Evolutionary conservation across 257 asterid genomes (phyloP), one percentile per base, ranked within the genome.

Genomic region (Rehmannia glutinosa): DNA sequence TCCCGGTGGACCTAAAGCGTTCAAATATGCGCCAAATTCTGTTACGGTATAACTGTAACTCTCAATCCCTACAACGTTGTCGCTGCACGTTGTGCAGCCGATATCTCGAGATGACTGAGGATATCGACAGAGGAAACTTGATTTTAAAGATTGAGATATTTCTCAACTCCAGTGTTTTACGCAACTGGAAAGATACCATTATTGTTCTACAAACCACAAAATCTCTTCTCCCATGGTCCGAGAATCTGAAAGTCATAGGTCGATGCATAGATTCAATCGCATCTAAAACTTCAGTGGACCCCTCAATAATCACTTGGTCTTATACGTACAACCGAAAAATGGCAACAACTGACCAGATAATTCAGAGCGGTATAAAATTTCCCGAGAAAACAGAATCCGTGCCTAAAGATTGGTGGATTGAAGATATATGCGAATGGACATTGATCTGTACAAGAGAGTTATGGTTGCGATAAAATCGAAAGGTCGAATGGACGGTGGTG

Each of bases 1-100:
- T 92, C 66, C 98, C 98, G 96, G 98, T 60, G 97, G 98, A 27
- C 88, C 95, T 15, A 92, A 83, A 71, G 91, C 95, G 17, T 92
- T 92, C 42, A 92, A 77, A 82, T 87, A 64, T 90, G 98, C 20
- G 97, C 91, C 67, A 92, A 90, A 71, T 92, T 92, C 81, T 92
- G 98, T 70, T 92, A 92, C 46, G 98, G 97, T 36, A 82, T 92
- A 66, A 75, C 83, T 0, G 96, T 90, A 20, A 92, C 96, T 62
- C 95, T 92, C 11, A 87, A 83, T 69, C 91, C 97, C 27, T 90
- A 86, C 76, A 92, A 90, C 61, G 90, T 92, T 13, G 98, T 86
- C 32, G 88, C 97, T 4, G 88, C 83, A 28, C 95, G 98, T 1
- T 87, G 95, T 76, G 98, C 93, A 11, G 79, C 98, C 4, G 97